These are phyloP conservation scores for Elsinoe arachidis DNA, from an alignment of 2,329 filamentous ascomycete species.

Conservation along the genomic window DNA sequence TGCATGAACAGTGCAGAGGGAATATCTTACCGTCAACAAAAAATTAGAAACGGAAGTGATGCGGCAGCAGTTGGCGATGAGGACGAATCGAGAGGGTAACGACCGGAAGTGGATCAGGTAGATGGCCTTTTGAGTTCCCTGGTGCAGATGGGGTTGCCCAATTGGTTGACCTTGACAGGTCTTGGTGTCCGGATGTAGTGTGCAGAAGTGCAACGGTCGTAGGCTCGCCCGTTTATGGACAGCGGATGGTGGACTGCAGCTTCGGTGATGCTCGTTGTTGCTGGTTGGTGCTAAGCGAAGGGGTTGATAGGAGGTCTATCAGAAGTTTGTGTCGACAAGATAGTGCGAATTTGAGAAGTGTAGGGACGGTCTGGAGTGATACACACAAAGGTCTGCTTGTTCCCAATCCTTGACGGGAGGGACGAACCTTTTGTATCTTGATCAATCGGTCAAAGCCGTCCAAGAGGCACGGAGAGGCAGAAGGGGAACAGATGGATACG, in stretches of 20 bases:
- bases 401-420: not conserved
- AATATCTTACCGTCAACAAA: not conserved
- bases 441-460: not conserved
- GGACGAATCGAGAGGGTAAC: not conserved
- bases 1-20: not conserved
- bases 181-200: not conserved
- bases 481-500: not conserved
- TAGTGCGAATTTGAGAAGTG: not conserved
- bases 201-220: conserved; percentile 10
- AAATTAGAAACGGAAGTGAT: not conserved
- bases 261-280: conserved; percentile 3
- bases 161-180: not conserved
- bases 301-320: not conserved
- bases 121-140: not conserved
- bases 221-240: not conserved
- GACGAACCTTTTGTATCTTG: conserved; percentile 2
- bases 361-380: not conserved
- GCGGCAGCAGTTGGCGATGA: not conserved
- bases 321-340: not conserved
- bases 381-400: not conserved
- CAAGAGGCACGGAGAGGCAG: not conserved
- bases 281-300: not conserved
- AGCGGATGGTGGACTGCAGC: not conserved
- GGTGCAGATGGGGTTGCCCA: conserved; percentile 3
- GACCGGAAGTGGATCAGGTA: not conserved